A percentile compares a stretch with the other conserved stretches of the same genome.
phyloP scores from a whole-genome alignment of 305 asterid genomes.

The Plantago coronopus region DNA sequence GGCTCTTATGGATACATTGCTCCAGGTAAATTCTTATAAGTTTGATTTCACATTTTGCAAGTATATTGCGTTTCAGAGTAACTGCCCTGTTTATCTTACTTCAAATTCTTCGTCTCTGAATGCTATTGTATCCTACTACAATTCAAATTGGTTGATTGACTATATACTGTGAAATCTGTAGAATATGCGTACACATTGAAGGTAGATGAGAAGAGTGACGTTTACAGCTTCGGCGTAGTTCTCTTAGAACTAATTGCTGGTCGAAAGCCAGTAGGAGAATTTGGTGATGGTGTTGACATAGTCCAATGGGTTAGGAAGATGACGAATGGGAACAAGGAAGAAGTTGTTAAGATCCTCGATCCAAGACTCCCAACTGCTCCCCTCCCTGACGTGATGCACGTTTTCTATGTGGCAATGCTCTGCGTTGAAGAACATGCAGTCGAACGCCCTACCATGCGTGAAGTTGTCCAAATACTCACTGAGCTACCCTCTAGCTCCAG shows the following conservation, averaged over 20 bases:
- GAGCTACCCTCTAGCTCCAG: constrained; percentile 50
- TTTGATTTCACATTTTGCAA: not conserved
- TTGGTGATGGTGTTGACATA: constrained; percentile 87
- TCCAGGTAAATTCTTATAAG: constrained; percentile 47
- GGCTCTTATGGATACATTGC: constrained; percentile 97
- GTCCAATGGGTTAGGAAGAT: constrained; percentile 84
- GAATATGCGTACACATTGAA: constrained; percentile 88
- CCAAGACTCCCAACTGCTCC: constrained; percentile 78
- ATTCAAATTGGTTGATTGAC: not conserved
- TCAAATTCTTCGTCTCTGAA: constrained; percentile 13
- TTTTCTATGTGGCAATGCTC: constrained; percentile 84
- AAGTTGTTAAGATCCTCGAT: constrained; percentile 68
- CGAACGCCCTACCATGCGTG: constrained; percentile 91
- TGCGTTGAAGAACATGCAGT: constrained; percentile 92
- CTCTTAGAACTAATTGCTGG: constrained; percentile 74
- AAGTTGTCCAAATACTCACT: constrained; percentile 81
- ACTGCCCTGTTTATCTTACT: constrained; percentile 13
- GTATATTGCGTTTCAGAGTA: not conserved
- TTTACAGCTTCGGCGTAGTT: constrained; percentile 88
- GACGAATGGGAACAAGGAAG: constrained; percentile 76
- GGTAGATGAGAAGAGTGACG: constrained; percentile 92
- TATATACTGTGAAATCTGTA: constrained; percentile 23
- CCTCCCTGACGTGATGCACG: constrained; percentile 79
- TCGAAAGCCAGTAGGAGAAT: constrained; percentile 84
- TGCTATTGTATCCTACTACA: constrained; percentile 6